These are phyloP conservation scores for Aspergillus campestris DNA, from an alignment of 495 filamentous ascomycete species.

Conservation along the genomic window DNA sequence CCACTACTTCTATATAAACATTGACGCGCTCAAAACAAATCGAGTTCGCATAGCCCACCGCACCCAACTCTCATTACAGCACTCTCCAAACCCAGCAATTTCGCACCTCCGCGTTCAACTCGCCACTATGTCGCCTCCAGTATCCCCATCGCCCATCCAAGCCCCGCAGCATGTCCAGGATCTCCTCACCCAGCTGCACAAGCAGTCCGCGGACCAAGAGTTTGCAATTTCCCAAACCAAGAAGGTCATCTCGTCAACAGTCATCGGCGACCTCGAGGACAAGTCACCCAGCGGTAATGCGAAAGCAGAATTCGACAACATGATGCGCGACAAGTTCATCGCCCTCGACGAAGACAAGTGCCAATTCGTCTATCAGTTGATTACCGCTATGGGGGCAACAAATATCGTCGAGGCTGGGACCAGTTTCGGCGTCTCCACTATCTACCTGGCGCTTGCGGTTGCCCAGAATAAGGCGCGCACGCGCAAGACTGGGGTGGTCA, in stretches of 20 bases:
- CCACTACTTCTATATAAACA: too few species aligned
- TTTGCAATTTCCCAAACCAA: constrained; percentile 14
- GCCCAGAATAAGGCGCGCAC: constrained; percentile 17
- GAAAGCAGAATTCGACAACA: constrained; percentile 16
- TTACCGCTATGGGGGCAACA: constrained; percentile 28
- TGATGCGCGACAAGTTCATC: constrained; percentile 43
- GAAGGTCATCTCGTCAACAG: constrained; percentile 10
- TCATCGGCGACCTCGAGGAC: constrained; percentile 11
- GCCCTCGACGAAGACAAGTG: constrained; percentile 46
- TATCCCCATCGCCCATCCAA: constrained; percentile 7
- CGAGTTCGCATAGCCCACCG: too few species aligned
- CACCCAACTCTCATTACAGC: too few species aligned
- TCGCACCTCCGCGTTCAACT: too few species aligned
- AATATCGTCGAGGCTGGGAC: constrained; percentile 48
- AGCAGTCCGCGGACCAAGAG: constrained; percentile 18
- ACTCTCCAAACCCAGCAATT: too few species aligned
- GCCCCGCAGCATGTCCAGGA: constrained; percentile 16
- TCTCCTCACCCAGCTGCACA: constrained; percentile 17
- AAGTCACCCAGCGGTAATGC: constrained; percentile 3
- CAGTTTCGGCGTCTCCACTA: constrained; percentile 49
- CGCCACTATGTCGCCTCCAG: too few species aligned
- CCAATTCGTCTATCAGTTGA: constrained; percentile 39
- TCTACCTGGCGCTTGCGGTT: constrained; percentile 48
- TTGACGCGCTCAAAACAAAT: too few species aligned
- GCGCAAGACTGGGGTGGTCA: constrained; percentile 29